These are phyloP conservation scores for Megacollybia marginata DNA, from an alignment of 768 basidiomycete species.

Conservation along the genomic window DNA sequence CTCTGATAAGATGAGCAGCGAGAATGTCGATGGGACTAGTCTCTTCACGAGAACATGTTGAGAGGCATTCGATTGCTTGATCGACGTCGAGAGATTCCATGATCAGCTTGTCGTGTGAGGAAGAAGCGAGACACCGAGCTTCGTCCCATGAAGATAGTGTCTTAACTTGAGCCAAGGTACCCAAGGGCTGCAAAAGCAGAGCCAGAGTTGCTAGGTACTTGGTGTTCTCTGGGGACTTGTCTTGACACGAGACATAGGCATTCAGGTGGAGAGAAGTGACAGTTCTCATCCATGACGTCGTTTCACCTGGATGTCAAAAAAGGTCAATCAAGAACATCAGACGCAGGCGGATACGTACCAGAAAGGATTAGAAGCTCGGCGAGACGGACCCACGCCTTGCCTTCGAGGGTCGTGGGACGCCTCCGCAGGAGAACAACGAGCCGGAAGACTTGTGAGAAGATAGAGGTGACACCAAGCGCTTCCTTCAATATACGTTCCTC, in stretches of 20 bases:
- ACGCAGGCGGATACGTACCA: slow-evolving; percentile 13
- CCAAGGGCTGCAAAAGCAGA: slow-evolving; percentile 40
- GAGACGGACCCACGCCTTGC: slow-evolving; percentile 45
- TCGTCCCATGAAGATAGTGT: slow-evolving; percentile 37
- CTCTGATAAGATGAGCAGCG: slow-evolving; percentile 41
- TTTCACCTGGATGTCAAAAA: slow-evolving; percentile 8
- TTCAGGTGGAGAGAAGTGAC: slow-evolving; percentile 52
- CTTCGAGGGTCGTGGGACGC: slow-evolving; percentile 7
- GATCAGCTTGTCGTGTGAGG: slow-evolving; percentile 47
- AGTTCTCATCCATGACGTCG: slow-evolving; percentile 32
- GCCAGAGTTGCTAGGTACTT: slow-evolving; percentile 52
- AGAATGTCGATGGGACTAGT: slow-evolving; percentile 40
- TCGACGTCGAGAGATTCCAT: slow-evolving; percentile 43
- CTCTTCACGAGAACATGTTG: slow-evolving; percentile 4
- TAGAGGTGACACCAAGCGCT: slow-evolving; percentile 29
- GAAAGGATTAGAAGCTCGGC: slow-evolving; percentile 38
- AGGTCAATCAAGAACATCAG: not conserved
- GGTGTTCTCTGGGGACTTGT: slow-evolving; percentile 29
- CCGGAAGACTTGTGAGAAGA: not conserved
- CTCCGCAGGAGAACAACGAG: not conserved
- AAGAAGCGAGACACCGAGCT: slow-evolving; percentile 13
- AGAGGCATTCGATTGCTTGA: slow-evolving; percentile 37
- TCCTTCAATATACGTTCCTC: slow-evolving; percentile 30
- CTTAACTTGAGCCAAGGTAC: slow-evolving; percentile 28
- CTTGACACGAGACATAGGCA: slow-evolving; percentile 30